Conservation (phyloP, 73 alveolate species). For the Blepharisma stoltei region DNA sequence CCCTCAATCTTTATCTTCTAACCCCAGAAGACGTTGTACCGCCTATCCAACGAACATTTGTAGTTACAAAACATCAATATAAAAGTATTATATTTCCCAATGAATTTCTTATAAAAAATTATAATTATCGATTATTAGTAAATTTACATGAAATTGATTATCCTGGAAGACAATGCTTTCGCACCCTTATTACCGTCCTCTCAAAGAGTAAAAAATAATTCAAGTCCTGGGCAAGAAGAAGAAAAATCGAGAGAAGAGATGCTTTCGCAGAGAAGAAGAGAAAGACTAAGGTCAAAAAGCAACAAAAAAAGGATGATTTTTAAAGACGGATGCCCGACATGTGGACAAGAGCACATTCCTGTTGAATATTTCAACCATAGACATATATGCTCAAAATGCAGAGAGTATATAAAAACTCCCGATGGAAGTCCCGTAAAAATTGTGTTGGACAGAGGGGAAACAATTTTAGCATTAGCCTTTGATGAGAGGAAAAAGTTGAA, state of each 20-base stretch:
- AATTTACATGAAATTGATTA: too few relatives aligned
- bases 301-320: neutral
- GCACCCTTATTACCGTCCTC: neutral
- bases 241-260: constrained; percentile 18
- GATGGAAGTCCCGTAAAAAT: constrained; percentile 27
- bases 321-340: constrained; percentile 24
- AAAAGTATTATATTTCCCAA: too few relatives aligned
- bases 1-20: constrained; percentile 21
- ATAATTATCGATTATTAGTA: too few relatives aligned
- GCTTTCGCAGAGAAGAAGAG: neutral
- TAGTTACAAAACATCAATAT: neutral
- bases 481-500: constrained; percentile 17
- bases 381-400: constrained; percentile 14
- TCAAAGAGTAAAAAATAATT: neutral
- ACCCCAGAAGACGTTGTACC: constrained; percentile 25
- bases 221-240: neutral
- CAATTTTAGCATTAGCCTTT: constrained; percentile 1
- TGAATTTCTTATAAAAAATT: too few relatives aligned
- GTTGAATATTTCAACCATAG: constrained; percentile 2
- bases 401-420: constrained; percentile 6
- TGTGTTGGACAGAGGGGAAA: constrained; percentile 18
- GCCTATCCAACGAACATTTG: constrained; percentile 5
- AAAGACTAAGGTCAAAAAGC: neutral
- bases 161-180: neutral
- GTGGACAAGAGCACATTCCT: constrained; percentile 13